Base-by-base conservation (phyloP, 2,329 filamentous ascomycete genomes). In the Pseudopyricularia javanii region DNA sequence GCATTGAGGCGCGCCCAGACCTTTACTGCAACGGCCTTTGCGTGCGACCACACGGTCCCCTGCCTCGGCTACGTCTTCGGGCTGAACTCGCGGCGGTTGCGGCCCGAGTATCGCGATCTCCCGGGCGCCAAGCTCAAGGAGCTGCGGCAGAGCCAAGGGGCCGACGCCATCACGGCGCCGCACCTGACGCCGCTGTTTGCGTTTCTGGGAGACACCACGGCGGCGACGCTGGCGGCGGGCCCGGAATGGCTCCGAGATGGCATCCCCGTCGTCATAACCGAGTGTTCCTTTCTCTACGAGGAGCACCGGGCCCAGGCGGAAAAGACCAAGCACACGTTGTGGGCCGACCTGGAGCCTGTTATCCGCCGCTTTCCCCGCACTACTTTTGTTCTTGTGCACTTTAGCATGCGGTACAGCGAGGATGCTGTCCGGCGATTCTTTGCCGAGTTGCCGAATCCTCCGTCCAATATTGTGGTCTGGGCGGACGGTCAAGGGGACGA, bases 171-270 rank as follows among this genome's bases (percentile, higher is more conserved):
- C 56, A 75, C 73, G 1, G 65, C 63, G 1, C 63, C 68, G 4
- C 65, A 67, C 5, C 62, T 62, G 4, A 60, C 60, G 6, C 68
- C 71, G 35, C 64, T 75, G 1, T 73, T 75, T 49, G 72, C 72
- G 11, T 76, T 75, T 51, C 60, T 75, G 4, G 73, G 73, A 6
- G 73, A 75, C 58, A 73, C 70, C 1, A 74, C 72, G 2, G 64
- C 70, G 4, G 58, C 60, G 15, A 68, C 66, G 4, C 62, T 75
- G 7, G 67, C 66, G 11, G 59, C 60, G 0, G 47, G 24, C n/a
- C 26, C 24, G 2, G 17, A 28, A 12, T 74, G 72, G 71, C 54
- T 75, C 28, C 50, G 54, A 2, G 58, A 61, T 1, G 70, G 63
- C 0, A 66, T 74, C 14, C 64, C 67, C 7, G 70, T 75, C 5